Conservation (phyloP, 2,329 filamentous ascomycete species). For the Penicillium polonicum region DNA sequence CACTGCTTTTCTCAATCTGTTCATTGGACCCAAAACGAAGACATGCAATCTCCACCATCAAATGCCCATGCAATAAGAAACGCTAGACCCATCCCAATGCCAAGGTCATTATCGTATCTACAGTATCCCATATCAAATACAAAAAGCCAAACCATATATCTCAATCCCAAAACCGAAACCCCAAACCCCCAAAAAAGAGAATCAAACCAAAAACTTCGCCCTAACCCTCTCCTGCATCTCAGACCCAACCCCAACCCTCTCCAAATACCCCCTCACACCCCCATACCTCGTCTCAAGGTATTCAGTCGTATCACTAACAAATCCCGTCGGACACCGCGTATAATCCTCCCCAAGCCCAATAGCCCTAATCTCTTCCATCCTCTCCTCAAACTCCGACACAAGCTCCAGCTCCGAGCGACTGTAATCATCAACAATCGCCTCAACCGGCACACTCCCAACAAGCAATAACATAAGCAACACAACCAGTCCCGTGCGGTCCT, state of each 20-base stretch:
- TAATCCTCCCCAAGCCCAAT: slow-evolving; percentile 75
- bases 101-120: slow-evolving; percentile 16
- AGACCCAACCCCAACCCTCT: slow-evolving; percentile 58
- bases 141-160: slow-evolving; percentile 1
- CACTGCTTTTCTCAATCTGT: not conserved
- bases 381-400: slow-evolving; percentile 59
- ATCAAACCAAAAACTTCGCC: slow-evolving; percentile 26
- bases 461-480: slow-evolving; percentile 67
- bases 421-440: slow-evolving; percentile 71
- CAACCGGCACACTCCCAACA: slow-evolving; percentile 52
- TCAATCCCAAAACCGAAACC: not conserved
- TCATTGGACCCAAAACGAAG: not conserved
- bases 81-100: slow-evolving; percentile 4
- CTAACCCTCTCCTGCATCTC: slow-evolving; percentile 43
- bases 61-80: not conserved
- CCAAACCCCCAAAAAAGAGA: not conserved
- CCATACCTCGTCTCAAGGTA: slow-evolving; percentile 65
- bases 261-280: slow-evolving; percentile 65
- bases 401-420: slow-evolving; percentile 62
- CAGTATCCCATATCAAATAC: slow-evolving; percentile 13
- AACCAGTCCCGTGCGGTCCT: slow-evolving; percentile 76
- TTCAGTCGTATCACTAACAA: slow-evolving; percentile 59
- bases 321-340: slow-evolving; percentile 62
- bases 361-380: slow-evolving; percentile 65
- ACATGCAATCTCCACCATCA: not conserved